Base-by-base conservation (phyloP, 2,329 filamentous ascomycete species). In the Diplodia scrobiculata region DNA sequence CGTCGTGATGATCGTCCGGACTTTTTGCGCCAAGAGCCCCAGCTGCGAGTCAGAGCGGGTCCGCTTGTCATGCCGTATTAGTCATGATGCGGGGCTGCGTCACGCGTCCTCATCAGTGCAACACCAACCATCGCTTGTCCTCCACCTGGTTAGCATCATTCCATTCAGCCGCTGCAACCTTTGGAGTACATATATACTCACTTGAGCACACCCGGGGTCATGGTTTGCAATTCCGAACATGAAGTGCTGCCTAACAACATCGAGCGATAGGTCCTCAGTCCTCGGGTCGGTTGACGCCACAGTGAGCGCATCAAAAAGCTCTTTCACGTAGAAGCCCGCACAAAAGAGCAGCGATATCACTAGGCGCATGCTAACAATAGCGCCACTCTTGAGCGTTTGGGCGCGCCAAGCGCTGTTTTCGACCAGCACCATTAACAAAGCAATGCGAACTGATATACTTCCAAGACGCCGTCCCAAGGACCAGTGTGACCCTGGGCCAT, bases 11-110 rank as follows among this genome's bases (percentile, higher is more conserved):
- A 50, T 62, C 58, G 58, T 62, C 58, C 58, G 45, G 58, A 62
- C 58, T 62, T 62, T 62, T 62, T 62, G 58, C 58, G 58, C 58
- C 58, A 62, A 62, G 58, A 62, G 1, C 36, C 10, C 32, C 11
- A 21, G 11, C 1, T 9, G 29, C 45, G 58, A 62, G 45, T 62
- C 58, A 62, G 27, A 14, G 2, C 14, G 10, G 27, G 21, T 27
- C 29, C 58, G 4, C 13, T 14, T 21, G 13, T 2, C 25, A 7
- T 34, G 11, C 19, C 17, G n/a, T 45, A 3, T 47, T 34, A 50
- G 41, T 62, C 58, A 50, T 47, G 41, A 27, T 32, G 45, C 11
- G 58, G 58, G 58, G 58, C 58, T 13, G n/a, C 29, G 51, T 19
- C 17, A 4, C 51, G 25, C 7, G 11, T 34, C 13, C 9, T n/a